Conservation (phyloP, 176 grass and related monocot genomes). For the Carex scoparia region DNA sequence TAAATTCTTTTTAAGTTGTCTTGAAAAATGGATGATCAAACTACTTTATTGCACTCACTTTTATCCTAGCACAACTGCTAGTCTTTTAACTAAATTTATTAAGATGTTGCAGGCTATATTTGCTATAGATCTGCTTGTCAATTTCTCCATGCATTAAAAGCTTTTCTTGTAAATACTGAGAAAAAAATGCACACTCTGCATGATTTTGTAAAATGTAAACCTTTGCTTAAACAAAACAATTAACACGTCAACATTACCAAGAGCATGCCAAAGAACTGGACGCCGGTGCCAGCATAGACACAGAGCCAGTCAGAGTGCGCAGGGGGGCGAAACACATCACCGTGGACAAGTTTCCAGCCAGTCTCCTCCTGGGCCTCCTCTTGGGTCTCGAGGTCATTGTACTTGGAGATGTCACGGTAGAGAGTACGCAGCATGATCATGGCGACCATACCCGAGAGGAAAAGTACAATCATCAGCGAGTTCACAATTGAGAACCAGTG, state of each 20-base stretch:
- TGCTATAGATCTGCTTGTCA: neutral
- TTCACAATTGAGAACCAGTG: constrained; percentile 98
- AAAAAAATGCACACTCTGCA: neutral
- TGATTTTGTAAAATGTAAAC: neutral
- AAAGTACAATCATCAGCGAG: constrained; percentile 92
- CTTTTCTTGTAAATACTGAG: neutral
- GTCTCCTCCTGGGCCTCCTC: constrained; percentile 93
- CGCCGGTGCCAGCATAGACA: constrained; percentile 80
- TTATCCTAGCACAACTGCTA: neutral
- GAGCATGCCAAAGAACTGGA: constrained; percentile 84
- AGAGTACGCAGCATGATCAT: constrained; percentile 97
- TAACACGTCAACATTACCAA: constrained; percentile 28
- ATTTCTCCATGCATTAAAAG: neutral
- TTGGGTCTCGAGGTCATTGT: constrained; percentile 84
- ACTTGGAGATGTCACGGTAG: constrained; percentile 88
- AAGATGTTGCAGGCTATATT: neutral
- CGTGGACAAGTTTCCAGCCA: constrained; percentile 91
- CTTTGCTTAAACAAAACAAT: neutral
- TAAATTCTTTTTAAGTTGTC: neutral
- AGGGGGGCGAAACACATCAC: constrained; percentile 75
- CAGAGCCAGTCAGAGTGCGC: constrained; percentile 66
- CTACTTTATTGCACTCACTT: neutral
- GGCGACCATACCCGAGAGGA: constrained; percentile 93
- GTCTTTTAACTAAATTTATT: neutral
- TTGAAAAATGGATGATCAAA: neutral